Evolutionary conservation across 441 rosid species (phyloP).

Genomic region (Rhodomyrtus psidioides): DNA sequence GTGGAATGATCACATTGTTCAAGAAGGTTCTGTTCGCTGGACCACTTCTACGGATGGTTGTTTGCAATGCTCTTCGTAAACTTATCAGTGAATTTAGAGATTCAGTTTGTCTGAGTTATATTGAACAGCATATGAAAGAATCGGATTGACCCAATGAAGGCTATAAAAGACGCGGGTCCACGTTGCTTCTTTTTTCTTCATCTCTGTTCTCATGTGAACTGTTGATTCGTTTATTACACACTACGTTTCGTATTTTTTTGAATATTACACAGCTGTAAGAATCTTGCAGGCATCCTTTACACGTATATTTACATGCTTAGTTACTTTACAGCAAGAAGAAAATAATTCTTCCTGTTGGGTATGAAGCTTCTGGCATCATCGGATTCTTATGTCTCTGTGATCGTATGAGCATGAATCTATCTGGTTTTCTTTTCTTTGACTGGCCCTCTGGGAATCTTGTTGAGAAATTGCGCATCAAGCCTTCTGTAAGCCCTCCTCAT

Average conservation of each 20-base stretch:
- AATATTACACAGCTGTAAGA: neutral
- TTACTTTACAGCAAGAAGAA: neutral
- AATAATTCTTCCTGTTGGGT: neutral
- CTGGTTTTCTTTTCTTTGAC: slow-evolving; percentile 33
- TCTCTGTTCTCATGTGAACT: neutral
- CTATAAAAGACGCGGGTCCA: neutral
- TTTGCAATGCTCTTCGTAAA: neutral
- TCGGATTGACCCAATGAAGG: neutral
- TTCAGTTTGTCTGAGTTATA: neutral
- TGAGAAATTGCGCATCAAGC: slow-evolving; percentile 50
- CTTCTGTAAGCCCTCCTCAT: slow-evolving; percentile 30
- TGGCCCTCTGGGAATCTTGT: slow-evolving; percentile 82
- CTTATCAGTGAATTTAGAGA: neutral
- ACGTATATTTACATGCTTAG: neutral
- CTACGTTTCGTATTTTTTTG: neutral
- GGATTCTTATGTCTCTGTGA: neutral
- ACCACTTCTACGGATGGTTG: too few relatives aligned
- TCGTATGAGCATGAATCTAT: neutral
- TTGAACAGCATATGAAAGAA: neutral
- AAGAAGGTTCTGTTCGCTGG: too few relatives aligned
- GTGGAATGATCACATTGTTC: neutral
- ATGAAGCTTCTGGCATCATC: neutral
- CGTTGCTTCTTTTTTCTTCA: neutral
- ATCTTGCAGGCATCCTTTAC: neutral
- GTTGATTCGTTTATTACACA: neutral